Evolutionary conservation across 192 early-diverging fungal species (phyloP), one percentile per base, ranked within the genome.

Genomic region (Podila epigama): DNA sequence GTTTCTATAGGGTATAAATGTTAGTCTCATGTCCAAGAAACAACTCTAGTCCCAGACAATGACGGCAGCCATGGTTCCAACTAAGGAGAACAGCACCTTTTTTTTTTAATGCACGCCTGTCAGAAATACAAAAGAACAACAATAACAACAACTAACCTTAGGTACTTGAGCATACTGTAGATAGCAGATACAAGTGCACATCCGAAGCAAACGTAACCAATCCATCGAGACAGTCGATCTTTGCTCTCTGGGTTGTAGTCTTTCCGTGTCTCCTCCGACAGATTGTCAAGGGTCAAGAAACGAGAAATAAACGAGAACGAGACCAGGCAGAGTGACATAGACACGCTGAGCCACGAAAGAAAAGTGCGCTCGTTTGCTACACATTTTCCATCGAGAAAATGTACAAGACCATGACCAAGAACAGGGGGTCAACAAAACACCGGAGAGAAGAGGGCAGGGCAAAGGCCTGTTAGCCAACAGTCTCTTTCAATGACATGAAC

Each of bases 321-420:
- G 9, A 77, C 66, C 3, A 77, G 25, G 27, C 66, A 64, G 13
- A 77, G 61, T n/a, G 73, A 51, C 3, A 40, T 20, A 39, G 60
- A 51, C 16, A 57, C 34, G 20, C 34, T 64, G 27, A 77, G n/a
- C 73, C 73, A 77, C 0, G 73, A 40, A 8, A 77, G 56, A 31
- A 64, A 64, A 52, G 73, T 77, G 13, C 73, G 59, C 33, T 77
- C 73, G 34, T 77, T 77, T 18, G 73, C 73, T 77, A 41, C 18
- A 32, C 9, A 16, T 31, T 5, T 32, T 16, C 52, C 22, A 16
- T 20, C 20, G 9, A 16, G 5, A 48, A 48, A 16, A 22, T 2
- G 0, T 5, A 5, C n/a, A 18, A 48, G 9, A 48, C n/a, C 12
- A 15, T 48, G 42, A 13, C 6, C 18, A 44, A 13, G 42, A 6